A percentile compares a stretch with the other conserved stretches of the same genome.
Conservation (phyloP, 495 filamentous ascomycete genomes). For the Neurospora sp. region DNA sequence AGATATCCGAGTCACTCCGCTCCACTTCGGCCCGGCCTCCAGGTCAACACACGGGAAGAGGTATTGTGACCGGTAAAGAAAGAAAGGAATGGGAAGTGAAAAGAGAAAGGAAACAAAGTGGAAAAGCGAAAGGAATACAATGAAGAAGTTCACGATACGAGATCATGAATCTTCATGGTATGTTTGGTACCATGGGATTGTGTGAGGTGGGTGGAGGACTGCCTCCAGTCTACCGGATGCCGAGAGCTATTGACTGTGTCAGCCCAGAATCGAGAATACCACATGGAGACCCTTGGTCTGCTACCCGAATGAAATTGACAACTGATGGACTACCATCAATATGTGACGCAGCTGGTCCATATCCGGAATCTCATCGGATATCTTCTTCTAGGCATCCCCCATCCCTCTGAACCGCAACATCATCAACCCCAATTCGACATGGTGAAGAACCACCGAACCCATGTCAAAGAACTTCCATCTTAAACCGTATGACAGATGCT, state of each 20-base stretch:
- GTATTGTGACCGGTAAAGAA: background rate
- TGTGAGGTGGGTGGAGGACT: background rate
- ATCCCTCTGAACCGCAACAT: background rate
- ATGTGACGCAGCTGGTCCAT: background rate
- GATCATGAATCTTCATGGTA: background rate
- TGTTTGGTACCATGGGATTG: background rate
- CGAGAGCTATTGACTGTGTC: background rate
- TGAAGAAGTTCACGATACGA: background rate
- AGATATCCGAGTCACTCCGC: background rate
- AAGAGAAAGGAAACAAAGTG: background rate
- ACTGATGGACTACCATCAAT: background rate
- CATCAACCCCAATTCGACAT: background rate
- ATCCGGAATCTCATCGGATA: background rate
- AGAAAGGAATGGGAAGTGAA: background rate
- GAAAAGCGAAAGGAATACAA: background rate
- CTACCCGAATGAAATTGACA: background rate
- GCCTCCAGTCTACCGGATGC: background rate
- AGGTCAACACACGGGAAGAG: background rate
- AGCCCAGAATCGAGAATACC: background rate
- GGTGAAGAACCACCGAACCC: background rate
- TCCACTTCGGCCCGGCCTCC: background rate
- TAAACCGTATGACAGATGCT: background rate
- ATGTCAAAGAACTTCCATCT: background rate
- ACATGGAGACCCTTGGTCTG: background rate
- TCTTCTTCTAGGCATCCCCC: background rate